Conservation (phyloP, 176 grass and related monocot genomes). For the Eremochloa ophiuroides region DNA sequence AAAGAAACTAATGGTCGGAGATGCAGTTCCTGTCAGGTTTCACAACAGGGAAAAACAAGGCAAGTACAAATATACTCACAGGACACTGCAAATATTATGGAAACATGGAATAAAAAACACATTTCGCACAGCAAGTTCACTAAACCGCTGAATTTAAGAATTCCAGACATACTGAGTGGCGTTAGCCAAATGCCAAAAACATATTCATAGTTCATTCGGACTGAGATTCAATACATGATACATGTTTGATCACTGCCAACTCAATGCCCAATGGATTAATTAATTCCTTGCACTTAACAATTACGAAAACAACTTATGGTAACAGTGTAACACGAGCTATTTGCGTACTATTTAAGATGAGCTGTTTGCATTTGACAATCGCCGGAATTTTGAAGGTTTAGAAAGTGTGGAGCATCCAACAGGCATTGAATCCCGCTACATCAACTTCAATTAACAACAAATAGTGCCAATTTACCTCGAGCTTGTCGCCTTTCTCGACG, state of each 20-base stretch:
- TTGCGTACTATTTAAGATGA: not conserved
- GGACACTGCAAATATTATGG: too few relatives aligned
- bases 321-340: not conserved
- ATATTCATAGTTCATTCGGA: not conserved
- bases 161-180: too few relatives aligned
- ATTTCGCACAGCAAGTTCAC: not conserved
- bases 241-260: not conserved
- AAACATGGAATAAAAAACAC: not conserved
- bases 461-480: constrained; percentile 52
- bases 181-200: not conserved
- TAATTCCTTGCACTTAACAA: not conserved
- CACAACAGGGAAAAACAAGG: not conserved
- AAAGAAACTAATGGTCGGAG: not conserved
- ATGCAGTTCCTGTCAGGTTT: not conserved
- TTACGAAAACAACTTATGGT: not conserved
- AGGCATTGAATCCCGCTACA: not conserved
- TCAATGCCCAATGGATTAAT: too few relatives aligned
- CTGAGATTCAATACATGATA: not conserved
- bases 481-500: constrained; percentile 75
- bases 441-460: not conserved
- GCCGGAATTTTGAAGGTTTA: too few relatives aligned
- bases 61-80: not conserved
- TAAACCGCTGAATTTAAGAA: not conserved
- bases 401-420: not conserved
- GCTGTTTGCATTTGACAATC: not conserved